A percentile compares a stretch with the other conserved stretches of the same genome.
phyloP scores from a whole-genome alignment of 2,329 filamentous ascomycete genomes.

The Tolypocladium inflatum region DNA sequence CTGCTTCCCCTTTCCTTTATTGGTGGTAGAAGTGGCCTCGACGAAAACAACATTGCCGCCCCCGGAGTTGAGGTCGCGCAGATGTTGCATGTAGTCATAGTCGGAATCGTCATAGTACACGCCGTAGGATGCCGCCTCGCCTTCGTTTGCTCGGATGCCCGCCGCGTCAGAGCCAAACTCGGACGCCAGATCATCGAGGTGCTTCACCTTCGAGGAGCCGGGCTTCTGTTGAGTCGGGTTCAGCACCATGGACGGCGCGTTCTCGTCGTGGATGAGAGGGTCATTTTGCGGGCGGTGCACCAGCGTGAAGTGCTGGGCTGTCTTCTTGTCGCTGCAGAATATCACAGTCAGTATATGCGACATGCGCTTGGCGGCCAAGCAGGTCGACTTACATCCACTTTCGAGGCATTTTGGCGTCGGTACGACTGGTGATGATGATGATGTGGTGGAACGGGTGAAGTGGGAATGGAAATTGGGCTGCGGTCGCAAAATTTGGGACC shows the following conservation, averaged over 20 bases:
- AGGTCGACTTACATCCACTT: constrained; percentile 50
- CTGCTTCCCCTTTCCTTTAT: constrained; percentile 62
- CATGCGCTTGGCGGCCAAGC: too few relatives aligned
- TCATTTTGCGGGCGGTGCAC: constrained; percentile 97
- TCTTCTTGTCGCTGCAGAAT: constrained; percentile 64
- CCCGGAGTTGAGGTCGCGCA: constrained; percentile 74
- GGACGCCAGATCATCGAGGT: constrained; percentile 63
- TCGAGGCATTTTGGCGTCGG: constrained; percentile 54
- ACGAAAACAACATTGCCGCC: constrained; percentile 75
- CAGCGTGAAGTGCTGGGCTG: constrained; percentile 84
- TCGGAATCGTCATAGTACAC: constrained; percentile 91
- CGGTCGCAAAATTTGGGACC: constrained; percentile 17
- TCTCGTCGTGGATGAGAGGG: constrained; percentile 86
- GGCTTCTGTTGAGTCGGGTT: constrained; percentile 48
- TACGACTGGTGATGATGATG: constrained; percentile 1
- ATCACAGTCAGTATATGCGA: constrained; percentile 5
- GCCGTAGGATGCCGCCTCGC: constrained; percentile 88
- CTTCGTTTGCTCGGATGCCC: constrained; percentile 76
- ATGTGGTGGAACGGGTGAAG: not conserved
- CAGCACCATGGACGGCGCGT: constrained; percentile 83
- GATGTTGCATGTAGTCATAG: constrained; percentile 99
- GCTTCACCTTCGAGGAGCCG: constrained; percentile 43
- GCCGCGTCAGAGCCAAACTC: constrained; percentile 62
- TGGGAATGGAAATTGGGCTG: constrained; percentile 14
- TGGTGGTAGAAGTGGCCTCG: constrained; percentile 55